Base-by-base conservation (phyloP, 805 yeast genomes). In the Lachancea mirantina region DNA sequence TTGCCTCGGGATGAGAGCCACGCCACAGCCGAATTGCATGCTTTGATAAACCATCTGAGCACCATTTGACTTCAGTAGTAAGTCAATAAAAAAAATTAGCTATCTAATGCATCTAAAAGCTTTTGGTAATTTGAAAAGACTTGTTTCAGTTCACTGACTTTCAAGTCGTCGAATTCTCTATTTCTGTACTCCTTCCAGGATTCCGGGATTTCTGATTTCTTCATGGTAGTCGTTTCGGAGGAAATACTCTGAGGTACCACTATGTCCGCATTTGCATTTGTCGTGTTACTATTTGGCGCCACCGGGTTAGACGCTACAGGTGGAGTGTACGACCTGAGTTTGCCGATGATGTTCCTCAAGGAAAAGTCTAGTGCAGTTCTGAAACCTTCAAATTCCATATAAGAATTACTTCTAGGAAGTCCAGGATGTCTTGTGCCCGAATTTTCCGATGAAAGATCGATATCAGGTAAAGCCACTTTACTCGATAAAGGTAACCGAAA, bases 301-400 rank as follows among this genome's bases (percentile, higher is more conserved):
- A 17, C 19, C 19, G 25, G 25, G 17, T 18, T 28, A 11, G 25
- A 19, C 14, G 26, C 29, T 6, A 42, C 40, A 8, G 59, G 52
- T 13, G 59, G 57, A 6, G 57, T 47, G 22, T 55, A 52, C 3
- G 57, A 44, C 31, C 48, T 50, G n/a, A 56, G 46, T 29, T 50
- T 50, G 7, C 53, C 54, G 13, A 57, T 35, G 8, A 55, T 45
- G 23, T 49, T 52, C 29, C 49, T 49, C 19, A 57, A 38, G 2
- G 61, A 55, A 5, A 49, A 35, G 26, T 55, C 60, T 25, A 55
- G 43, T 5, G 50, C 51, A 14, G 49, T 42, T 32, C 36, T 54
- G 20, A 51, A 46, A 2, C 56, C 50, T 15, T 35, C 53, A 26
- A 54, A 41, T 3, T 55, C 52, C 14, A 50, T 54, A 35, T 49